Base-by-base conservation (phyloP, 768 basidiomycete genomes). In the Paxillus rubicundulus region DNA sequence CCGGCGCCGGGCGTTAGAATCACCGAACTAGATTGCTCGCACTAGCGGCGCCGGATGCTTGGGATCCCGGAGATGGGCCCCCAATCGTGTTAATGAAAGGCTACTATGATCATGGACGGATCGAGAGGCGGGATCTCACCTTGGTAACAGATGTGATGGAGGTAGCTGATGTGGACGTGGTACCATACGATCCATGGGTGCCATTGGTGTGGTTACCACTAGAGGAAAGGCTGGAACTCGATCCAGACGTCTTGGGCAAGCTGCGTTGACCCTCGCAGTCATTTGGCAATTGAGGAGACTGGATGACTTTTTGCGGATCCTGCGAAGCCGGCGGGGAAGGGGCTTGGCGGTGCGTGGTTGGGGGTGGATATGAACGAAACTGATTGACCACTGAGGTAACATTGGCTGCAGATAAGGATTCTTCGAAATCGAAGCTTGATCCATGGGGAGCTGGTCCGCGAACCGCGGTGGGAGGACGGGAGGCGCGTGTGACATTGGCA, bases 321-420 rank as follows among this genome's bases (percentile, higher is more conserved):
- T 53, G 59, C 3, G 63, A 53, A 61, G 64, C 34, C 28, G 41
- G 40, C 21, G 56, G 53, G 55, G 63, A 61, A 53, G 61, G 56
- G 61, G 57, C 30, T 36, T 37, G 45, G 59, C 54, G 63, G 51
- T 55, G 62, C 55, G 56, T 45, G 37, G 9, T 43, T 50, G 60
- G 58, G 55, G 62, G 59, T 48, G 58, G 56, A 62, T 53, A 64
- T 62, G 66, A 69, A 58, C 60, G 66, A 65, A 45, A 49, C 44
- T 67, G 66, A 67, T 69, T 69, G 56, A 65, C 66, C 51, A 61
- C 61, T 33, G 67, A 67, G 56, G 62, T 52, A 54, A 65, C 57
- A 47, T 62, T 64, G 52, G 65, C 65, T 18, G 64, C 64, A 40
- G 60, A 66, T 41, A 67, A 47, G 56, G 57, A 61, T 57, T 64